These are phyloP conservation scores for Mycena pura DNA, from an alignment of 768 basidiomycete genomes.

Conservation along the genomic window DNA sequence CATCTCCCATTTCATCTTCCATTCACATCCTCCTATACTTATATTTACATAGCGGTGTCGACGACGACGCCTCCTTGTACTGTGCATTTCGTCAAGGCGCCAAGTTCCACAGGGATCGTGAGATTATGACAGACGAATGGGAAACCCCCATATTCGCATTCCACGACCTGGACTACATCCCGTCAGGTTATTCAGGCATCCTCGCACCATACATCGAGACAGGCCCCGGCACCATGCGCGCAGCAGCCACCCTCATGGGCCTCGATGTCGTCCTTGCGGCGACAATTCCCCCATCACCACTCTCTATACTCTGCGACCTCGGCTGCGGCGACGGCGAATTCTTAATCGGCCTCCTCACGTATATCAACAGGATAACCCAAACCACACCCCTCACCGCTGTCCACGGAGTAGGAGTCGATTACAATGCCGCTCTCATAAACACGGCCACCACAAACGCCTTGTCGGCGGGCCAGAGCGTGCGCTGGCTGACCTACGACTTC, in stretches of 20 bases:
- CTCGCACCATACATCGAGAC: constrained; percentile 18
- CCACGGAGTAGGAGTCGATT: constrained; percentile 16
- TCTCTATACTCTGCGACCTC: constrained; percentile 14
- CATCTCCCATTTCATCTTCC: too few relatives aligned
- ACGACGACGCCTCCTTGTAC: too few relatives aligned
- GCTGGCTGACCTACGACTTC: constrained; percentile 13
- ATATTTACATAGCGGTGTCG: too few relatives aligned
- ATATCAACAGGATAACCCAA: constrained; percentile 2
- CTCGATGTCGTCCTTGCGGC: constrained; percentile 3
- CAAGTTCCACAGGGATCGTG: too few relatives aligned
- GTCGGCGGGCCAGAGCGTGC: neutral
- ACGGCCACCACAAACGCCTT: constrained; percentile 7
- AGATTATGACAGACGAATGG: too few relatives aligned
- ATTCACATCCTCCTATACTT: too few relatives aligned
- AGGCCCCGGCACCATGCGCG: constrained; percentile 12
- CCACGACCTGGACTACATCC: constrained; percentile 20
- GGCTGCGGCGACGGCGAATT: constrained; percentile 19
- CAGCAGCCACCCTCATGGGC: constrained; percentile 13
- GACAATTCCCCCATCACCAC: neutral
- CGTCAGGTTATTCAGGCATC: constrained; percentile 12
- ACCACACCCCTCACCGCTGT: neutral
- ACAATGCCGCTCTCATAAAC: constrained; percentile 1
- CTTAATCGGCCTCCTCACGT: constrained; percentile 6
- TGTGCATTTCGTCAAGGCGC: too few relatives aligned
- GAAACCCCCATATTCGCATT: constrained; percentile 8